Evolutionary conservation across 2,329 filamentous ascomycete genomes (phyloP).

Genomic region (Phialophora macrospora): DNA sequence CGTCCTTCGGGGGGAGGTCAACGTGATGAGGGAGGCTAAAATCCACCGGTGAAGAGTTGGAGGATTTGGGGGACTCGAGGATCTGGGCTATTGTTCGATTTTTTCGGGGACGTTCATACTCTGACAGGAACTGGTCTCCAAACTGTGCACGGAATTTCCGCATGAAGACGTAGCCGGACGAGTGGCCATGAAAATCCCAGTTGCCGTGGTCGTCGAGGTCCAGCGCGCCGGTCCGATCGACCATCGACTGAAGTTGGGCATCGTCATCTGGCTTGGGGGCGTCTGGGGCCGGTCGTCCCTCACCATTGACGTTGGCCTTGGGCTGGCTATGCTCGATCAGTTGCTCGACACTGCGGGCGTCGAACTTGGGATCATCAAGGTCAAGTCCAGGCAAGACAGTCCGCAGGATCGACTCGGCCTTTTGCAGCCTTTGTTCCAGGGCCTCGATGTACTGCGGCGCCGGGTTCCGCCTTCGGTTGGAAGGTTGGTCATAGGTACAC

Average conservation of each 20-base stretch:
- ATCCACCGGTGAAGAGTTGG: constrained; percentile 65
- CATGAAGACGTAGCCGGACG: constrained; percentile 88
- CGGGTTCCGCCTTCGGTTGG: constrained; percentile 86
- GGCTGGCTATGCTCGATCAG: constrained; percentile 51
- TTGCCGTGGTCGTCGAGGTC: constrained; percentile 89
- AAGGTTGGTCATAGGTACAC: constrained; percentile 94
- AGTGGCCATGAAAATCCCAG: constrained; percentile 94
- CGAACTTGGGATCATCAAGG: constrained; percentile 81
- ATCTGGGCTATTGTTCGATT: constrained; percentile 61
- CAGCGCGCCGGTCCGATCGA: constrained; percentile 86
- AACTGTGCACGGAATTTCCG: constrained; percentile 86
- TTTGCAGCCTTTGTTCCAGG: constrained; percentile 79
- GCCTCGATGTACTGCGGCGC: constrained; percentile 93
- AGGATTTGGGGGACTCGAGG: constrained; percentile 72
- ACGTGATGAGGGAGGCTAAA: constrained; percentile 56
- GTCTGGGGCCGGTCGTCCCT: constrained; percentile 32
- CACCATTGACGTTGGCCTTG: constrained; percentile 32
- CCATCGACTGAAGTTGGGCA: constrained; percentile 86
- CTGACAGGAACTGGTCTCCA: constrained; percentile 69
- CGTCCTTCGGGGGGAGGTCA: constrained; percentile 70
- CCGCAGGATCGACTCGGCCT: constrained; percentile 78
- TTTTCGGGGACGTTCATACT: constrained; percentile 56
- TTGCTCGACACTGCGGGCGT: constrained; percentile 75
- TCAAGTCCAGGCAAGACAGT: constrained; percentile 83
- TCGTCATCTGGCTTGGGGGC: constrained; percentile 60